phyloP scores from a whole-genome alignment of 306 rosid genomes.

The Acacia melanoxylon region DNA sequence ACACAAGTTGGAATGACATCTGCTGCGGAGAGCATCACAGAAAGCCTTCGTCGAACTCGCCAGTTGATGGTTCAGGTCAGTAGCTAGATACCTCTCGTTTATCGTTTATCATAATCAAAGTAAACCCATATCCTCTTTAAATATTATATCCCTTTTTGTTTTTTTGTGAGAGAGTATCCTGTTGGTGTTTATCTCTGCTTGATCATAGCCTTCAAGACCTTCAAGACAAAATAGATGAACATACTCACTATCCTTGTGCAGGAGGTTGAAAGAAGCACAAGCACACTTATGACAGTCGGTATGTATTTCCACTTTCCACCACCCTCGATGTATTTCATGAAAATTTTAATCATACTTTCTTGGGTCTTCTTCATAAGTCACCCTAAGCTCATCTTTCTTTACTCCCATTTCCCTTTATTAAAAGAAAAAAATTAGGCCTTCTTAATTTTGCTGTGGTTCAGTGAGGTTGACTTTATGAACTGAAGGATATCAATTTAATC shows the following conservation, averaged over 20 bases:
- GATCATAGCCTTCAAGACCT: background rate
- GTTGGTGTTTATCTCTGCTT: background rate
- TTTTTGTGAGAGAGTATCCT: background rate
- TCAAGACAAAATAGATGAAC: background rate
- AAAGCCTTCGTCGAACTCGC: conserved; percentile 89
- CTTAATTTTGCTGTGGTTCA: background rate
- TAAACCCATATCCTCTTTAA: background rate
- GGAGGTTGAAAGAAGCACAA: conserved; percentile 89
- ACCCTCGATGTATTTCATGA: background rate
- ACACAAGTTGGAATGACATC: conserved; percentile 95
- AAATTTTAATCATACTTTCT: background rate
- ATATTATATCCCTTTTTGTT: background rate
- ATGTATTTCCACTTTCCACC: conserved; percentile 12
- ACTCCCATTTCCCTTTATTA: background rate
- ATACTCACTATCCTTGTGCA: conserved; percentile 36
- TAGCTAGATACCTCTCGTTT: conserved; percentile 1
- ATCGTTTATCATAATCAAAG: background rate
- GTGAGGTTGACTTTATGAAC: background rate
- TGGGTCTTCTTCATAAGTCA: background rate
- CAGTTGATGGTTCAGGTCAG: conserved; percentile 92
- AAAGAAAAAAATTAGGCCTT: conserved; percentile 6
- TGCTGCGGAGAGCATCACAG: conserved; percentile 93
- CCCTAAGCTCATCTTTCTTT: background rate
- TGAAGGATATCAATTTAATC: background rate
- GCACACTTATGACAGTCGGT: conserved; percentile 77